Evolutionary conservation across 2,329 filamentous ascomycete species (phyloP).

Genomic region (Colletotrichum nymphaeae): DNA sequence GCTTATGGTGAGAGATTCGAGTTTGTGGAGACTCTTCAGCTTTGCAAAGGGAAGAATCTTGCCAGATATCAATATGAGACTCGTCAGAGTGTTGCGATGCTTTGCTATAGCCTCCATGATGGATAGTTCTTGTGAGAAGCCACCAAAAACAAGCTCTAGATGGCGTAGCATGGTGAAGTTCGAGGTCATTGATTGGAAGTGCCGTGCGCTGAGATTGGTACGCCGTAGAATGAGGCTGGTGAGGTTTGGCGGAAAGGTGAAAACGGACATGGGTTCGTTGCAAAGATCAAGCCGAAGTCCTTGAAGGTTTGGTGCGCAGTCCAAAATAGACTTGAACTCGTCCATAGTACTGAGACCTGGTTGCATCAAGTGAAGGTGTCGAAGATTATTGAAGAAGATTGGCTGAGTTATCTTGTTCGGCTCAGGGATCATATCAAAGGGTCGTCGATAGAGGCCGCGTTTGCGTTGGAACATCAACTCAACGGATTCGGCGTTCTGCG

Average conservation of each 20-base stretch:
- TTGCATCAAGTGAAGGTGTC: slow-evolving; percentile 6
- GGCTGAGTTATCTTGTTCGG: neutral
- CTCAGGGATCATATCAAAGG: slow-evolving; percentile 15
- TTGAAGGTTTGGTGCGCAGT: slow-evolving; percentile 11
- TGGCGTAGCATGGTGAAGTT: neutral
- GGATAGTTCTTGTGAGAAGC: neutral
- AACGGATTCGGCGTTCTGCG: neutral
- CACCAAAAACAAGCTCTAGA: neutral
- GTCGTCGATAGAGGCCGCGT: slow-evolving; percentile 15
- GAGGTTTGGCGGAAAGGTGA: neutral
- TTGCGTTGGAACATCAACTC: slow-evolving; percentile 3
- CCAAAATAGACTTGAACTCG: slow-evolving; percentile 16
- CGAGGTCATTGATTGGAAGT: neutral
- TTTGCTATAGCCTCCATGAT: slow-evolving; percentile 1
- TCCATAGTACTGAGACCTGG: neutral
- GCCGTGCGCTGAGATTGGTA: neutral
- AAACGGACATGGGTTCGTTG: neutral
- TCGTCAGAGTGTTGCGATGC: slow-evolving; percentile 8
- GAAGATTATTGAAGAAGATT: slow-evolving; percentile 3
- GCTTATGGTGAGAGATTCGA: slow-evolving; percentile 20
- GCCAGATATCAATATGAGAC: slow-evolving; percentile 10
- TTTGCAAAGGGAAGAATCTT: neutral
- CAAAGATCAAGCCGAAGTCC: slow-evolving; percentile 7
- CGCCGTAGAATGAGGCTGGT: neutral
- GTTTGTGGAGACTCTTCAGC: slow-evolving; percentile 1